A percentile compares a stretch with the other conserved stretches of the same genome.
phyloP scores from a whole-genome alignment of 192 early-diverging fungal species.

The Diversispora eburnea region DNA sequence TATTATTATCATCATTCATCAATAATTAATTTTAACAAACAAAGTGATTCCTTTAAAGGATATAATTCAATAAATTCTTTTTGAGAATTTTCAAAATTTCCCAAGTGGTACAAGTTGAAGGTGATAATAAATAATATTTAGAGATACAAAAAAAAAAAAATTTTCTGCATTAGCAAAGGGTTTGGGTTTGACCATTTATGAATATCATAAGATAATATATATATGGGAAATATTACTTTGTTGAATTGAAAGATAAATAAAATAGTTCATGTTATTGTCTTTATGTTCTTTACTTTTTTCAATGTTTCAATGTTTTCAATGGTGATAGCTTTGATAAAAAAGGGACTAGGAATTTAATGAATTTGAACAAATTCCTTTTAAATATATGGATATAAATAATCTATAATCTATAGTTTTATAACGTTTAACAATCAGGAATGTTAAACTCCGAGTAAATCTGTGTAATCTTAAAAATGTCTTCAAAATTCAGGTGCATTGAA shows the following conservation, averaged over 20 bases:
- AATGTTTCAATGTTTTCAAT: no score
- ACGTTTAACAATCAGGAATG: no score
- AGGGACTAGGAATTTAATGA: background rate
- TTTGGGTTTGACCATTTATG: background rate
- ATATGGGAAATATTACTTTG: background rate
- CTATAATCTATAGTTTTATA: no score
- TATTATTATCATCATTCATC: background rate
- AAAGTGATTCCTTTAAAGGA: background rate
- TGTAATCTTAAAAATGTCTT: no score
- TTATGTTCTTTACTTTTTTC: no score
- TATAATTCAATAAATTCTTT: background rate
- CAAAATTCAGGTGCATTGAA: no score
- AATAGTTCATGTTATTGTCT: background rate
- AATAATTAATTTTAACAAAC: background rate
- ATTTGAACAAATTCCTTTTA: background rate
- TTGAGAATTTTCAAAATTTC: background rate
- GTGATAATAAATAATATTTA: background rate
- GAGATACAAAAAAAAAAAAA: background rate
- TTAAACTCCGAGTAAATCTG: no score
- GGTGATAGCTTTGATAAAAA: background rate
- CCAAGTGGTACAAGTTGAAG: background rate
- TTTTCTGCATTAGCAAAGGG: background rate
- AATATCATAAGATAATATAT: slow-evolving; percentile 2
- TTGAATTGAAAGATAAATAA: background rate
- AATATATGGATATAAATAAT: background rate